These are phyloP conservation scores for Solanum hybrid DNA, from an alignment of 305 asterid species.

Conservation along the genomic window DNA sequence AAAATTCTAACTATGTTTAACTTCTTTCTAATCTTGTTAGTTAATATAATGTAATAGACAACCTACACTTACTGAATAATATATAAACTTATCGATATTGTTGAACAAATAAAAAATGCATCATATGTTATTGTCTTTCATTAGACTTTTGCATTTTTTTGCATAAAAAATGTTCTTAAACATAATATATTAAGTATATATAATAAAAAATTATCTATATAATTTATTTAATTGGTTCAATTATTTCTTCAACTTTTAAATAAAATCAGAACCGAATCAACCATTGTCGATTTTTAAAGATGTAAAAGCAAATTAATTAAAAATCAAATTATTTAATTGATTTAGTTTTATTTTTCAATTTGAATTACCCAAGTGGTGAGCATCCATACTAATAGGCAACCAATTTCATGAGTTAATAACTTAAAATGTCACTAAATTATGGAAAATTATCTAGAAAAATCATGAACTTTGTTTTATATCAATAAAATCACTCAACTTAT, in stretches of 20 bases:
- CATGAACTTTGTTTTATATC: too few relatives aligned
- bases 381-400: neutral
- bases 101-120: neutral
- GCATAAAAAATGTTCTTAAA: neutral
- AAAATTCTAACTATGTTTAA: too few relatives aligned
- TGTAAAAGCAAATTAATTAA: neutral
- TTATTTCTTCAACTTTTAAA: neutral
- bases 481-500: too few relatives aligned
- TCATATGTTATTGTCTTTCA: neutral
- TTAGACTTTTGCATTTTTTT: neutral
- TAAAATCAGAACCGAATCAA: neutral
- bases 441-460: neutral
- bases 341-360: neutral
- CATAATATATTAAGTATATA: neutral
- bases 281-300: neutral
- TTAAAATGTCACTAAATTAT: too few relatives aligned
- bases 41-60: neutral
- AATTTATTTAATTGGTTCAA: neutral
- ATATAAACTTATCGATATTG: neutral
- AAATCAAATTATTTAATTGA: neutral
- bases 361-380: neutral
- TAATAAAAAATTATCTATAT: neutral
- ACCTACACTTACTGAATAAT: neutral
- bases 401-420: neutral
- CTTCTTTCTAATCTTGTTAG: too few relatives aligned